Base-by-base conservation (phyloP, 2,329 filamentous ascomycete species). In the Pochonia chlamydosporia region DNA sequence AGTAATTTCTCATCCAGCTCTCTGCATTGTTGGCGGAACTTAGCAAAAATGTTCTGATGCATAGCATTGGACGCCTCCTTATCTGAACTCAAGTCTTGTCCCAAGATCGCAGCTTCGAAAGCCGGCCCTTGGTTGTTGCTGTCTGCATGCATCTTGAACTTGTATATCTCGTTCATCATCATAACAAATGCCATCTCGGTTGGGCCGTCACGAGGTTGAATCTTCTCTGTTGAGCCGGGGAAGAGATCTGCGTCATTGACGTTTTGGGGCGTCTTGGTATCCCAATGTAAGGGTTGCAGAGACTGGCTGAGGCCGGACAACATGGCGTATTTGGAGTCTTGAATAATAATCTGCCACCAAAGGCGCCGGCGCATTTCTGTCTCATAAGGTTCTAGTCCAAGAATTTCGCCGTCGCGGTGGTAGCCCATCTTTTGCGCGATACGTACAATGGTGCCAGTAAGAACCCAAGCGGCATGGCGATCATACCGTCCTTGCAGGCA, bases 371-470 rank as follows among this genome's bases (percentile, higher is more conserved):
- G 74, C 71, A 86, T 85, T 58, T 87, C 81, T 3, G 76, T 77
- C 55, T 86, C 81, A 54, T 84, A 84, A 0, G 81, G 78, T 0
- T 75, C 69, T 2, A 85, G 66, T 2, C 74, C 75, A 5, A 82
- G 66, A 16, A 65, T 61, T 49, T 76, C 73, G 30, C 80, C 81
- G 49, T 86, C 82, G 11, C 78, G 73, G 50, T 85, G 81, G 41
- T 85, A 70, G 1, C 83, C 83, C 72, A 86, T 82, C 57, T 82
- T 82, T 58, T 84, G 78, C 1, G 81, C 82, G 44, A 86, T 79
- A 18, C 83, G 75, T 28, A 86, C 70, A 5, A 80, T 70, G 14
- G 81, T 69, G 4, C 81, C 81, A 44, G 78, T 79, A 20, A 85
- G 58, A 37, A 82, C 74, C 78, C 79, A 84, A 4, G 76, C 69